Evolutionary conservation across 345 rosid genomes (phyloP).

Genomic region (Hypericum perforatum): DNA sequence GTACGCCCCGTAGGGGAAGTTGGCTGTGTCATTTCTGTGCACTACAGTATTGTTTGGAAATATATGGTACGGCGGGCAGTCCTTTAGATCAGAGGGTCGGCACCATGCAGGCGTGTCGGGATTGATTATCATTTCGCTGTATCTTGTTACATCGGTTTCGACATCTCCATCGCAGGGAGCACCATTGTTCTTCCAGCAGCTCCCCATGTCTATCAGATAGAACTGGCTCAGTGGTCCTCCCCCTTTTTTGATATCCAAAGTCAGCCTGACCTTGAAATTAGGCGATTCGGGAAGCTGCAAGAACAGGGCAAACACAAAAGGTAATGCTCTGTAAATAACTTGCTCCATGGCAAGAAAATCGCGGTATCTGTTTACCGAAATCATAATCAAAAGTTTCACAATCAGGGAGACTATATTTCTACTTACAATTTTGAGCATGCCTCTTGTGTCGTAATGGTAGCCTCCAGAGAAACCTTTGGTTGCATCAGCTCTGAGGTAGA

Average conservation of each 20-base stretch:
- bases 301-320: not conserved
- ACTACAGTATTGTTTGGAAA: conserved; percentile 20
- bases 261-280: conserved; percentile 24
- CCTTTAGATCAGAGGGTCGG: conserved; percentile 1
- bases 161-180: conserved; percentile 23
- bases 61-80: conserved; percentile 26
- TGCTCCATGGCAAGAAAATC: conserved; percentile 12
- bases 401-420: not conserved
- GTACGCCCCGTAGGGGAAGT: conserved; percentile 24
- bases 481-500: conserved; percentile 29
- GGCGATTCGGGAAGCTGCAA: conserved; percentile 45
- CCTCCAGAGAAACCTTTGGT: conserved; percentile 26
- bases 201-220: conserved; percentile 27
- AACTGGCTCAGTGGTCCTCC: conserved; percentile 28
- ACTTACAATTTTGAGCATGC: conserved; percentile 26
- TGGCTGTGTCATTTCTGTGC: conserved; percentile 20
- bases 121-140: conserved; percentile 27
- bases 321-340: no score
- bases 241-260: conserved; percentile 23
- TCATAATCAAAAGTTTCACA: not conserved
- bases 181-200: conserved; percentile 31
- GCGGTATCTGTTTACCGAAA: conserved; percentile 1
- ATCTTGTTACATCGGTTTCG: conserved; percentile 24
- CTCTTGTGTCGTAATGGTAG: conserved; percentile 26
- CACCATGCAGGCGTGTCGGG: conserved; percentile 25